These are phyloP conservation scores for Eremochloa ophiuroides DNA, from an alignment of 176 grass and related monocot species.

Conservation along the genomic window DNA sequence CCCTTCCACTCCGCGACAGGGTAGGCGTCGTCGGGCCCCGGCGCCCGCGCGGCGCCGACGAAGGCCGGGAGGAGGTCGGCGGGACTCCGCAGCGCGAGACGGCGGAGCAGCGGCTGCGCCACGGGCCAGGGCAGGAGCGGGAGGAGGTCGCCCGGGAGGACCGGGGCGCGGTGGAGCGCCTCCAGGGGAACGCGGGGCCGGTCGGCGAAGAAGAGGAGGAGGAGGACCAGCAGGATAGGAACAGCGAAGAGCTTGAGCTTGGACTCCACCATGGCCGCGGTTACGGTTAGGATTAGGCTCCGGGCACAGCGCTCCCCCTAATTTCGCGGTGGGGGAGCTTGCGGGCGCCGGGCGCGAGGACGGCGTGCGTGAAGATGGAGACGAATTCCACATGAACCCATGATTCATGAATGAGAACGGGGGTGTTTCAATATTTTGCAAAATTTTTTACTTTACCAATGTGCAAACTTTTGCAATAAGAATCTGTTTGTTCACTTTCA, in stretches of 20 bases:
- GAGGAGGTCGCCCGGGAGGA: conserved; percentile 61
- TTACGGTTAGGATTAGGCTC: background rate
- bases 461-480: too few relatives aligned
- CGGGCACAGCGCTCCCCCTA: background rate
- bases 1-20: conserved; percentile 70
- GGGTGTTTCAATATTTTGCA: too few relatives aligned
- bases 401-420: background rate
- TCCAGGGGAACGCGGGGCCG: conserved; percentile 8
- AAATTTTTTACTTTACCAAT: too few relatives aligned
- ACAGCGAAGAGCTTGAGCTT: conserved; percentile 30
- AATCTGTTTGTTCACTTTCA: too few relatives aligned
- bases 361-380: background rate
- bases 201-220: conserved; percentile 10
- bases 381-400: too few relatives aligned
- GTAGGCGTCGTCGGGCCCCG: background rate
- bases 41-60: conserved; percentile 56
- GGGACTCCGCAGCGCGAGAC: conserved; percentile 49
- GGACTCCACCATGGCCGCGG: conserved; percentile 33
- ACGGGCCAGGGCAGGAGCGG: conserved; percentile 63
- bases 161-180: conserved; percentile 27
- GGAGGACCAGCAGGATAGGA: background rate
- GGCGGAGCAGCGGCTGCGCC: conserved; percentile 55
- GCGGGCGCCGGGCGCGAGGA: background rate
- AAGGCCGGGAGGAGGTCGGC: conserved; percentile 78
- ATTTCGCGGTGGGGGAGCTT: background rate